Conservation (phyloP, 257 asterid species). For the Striga asiatica region DNA sequence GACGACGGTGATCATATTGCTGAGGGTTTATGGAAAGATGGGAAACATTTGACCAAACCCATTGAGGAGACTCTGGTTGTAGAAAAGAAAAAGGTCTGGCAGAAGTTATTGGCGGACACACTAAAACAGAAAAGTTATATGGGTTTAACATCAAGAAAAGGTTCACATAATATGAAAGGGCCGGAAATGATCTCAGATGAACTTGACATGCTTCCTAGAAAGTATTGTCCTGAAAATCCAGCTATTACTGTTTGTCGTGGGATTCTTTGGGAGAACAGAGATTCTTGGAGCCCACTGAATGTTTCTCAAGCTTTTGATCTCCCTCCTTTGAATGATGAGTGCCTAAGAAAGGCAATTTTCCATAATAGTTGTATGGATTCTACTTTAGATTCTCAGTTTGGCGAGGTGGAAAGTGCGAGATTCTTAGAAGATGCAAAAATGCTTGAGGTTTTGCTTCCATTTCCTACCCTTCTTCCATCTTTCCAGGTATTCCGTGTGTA, state of each 20-base stretch:
- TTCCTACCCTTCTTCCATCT: slow-evolving; percentile 87
- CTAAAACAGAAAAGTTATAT: slow-evolving; percentile 32
- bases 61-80: slow-evolving; percentile 20
- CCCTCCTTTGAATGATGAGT: slow-evolving; percentile 81
- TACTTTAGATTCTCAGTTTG: slow-evolving; percentile 55
- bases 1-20: slow-evolving; percentile 68
- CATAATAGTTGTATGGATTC: slow-evolving; percentile 33
- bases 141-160: slow-evolving; percentile 15
- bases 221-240: slow-evolving; percentile 66
- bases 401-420: slow-evolving; percentile 43
- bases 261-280: slow-evolving; percentile 38
- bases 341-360: slow-evolving; percentile 59
- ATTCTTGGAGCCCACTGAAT: slow-evolving; percentile 65
- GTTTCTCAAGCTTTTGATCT: slow-evolving; percentile 59
- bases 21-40: slow-evolving; percentile 42
- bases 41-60: slow-evolving; percentile 30
- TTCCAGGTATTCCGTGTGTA: slow-evolving; percentile 36
- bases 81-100: slow-evolving; percentile 47
- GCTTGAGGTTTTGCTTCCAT: slow-evolving; percentile 73
- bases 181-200: slow-evolving; percentile 15
- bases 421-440: slow-evolving; percentile 48
- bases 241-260: slow-evolving; percentile 57
- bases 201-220: slow-evolving; percentile 21
- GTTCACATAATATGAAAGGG: slow-evolving; percentile 19
- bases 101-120: slow-evolving; percentile 51